Conservation (phyloP, 371 early-diverging fungal species). For the Fennellomyces sp. region DNA sequence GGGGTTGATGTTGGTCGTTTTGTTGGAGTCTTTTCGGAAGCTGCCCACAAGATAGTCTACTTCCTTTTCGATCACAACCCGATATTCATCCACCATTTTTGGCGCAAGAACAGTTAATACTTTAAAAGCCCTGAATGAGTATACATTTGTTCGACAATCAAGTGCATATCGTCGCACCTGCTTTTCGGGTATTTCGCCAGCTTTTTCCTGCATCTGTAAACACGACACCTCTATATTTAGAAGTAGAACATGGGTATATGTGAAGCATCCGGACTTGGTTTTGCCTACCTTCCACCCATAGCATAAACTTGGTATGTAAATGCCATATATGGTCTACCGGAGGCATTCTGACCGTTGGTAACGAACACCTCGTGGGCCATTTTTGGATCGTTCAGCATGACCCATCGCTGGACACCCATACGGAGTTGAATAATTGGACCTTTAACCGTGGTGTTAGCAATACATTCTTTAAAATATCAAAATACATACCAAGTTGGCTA, state of each 20-base stretch:
- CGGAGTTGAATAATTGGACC: slow-evolving; percentile 19
- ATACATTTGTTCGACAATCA: too few relatives aligned
- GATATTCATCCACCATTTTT: slow-evolving; percentile 7
- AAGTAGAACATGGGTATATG: neutral
- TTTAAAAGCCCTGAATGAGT: neutral
- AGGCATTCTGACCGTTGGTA: slow-evolving; percentile 12
- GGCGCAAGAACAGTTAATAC: slow-evolving; percentile 14
- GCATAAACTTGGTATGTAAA: slow-evolving; percentile 13
- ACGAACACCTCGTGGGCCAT: slow-evolving; percentile 26
- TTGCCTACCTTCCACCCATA: slow-evolving; percentile 18
- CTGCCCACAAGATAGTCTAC: slow-evolving; percentile 10
- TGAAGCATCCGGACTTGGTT: too few relatives aligned
- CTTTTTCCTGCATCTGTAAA: slow-evolving; percentile 8
- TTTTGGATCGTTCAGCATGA: slow-evolving; percentile 19
- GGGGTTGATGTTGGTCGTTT: slow-evolving; percentile 3
- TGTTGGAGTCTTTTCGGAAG: neutral
- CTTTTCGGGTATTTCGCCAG: slow-evolving; percentile 15
- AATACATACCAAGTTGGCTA: too few relatives aligned
- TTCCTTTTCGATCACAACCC: slow-evolving; percentile 10
- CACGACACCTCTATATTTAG: slow-evolving; percentile 16
- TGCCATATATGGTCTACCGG: slow-evolving; percentile 10
- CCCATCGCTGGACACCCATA: slow-evolving; percentile 24
- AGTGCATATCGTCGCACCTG: too few relatives aligned
- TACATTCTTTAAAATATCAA: too few relatives aligned
- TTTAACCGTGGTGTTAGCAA: too few relatives aligned